Conservation (phyloP, 805 yeast genomes). For the Candida namnaoensis region DNA sequence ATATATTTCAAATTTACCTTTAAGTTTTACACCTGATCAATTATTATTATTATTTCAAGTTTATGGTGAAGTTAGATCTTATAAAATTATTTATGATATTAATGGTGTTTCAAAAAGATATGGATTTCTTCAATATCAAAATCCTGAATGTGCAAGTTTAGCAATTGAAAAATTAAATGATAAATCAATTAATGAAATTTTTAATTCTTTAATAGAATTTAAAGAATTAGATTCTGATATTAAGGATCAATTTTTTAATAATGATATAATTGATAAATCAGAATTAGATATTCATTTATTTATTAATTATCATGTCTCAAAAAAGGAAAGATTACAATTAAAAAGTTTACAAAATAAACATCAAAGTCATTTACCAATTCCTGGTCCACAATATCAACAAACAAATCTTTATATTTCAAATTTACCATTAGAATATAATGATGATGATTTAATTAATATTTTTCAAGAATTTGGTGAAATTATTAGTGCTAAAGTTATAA, state of each 20-base stretch:
- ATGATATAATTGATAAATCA: not conserved
- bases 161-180: slow-evolving; percentile 51
- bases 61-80: slow-evolving; percentile 31
- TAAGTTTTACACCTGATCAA: slow-evolving; percentile 5
- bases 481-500: slow-evolving; percentile 43
- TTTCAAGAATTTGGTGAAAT: slow-evolving; percentile 41
- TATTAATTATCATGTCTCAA: slow-evolving; percentile 54
- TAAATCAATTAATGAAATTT: slow-evolving; percentile 21
- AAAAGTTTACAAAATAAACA: not conserved
- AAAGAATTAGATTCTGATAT: not conserved
- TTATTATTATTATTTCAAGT: not conserved
- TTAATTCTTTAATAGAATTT: slow-evolving; percentile 1
- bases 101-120: slow-evolving; percentile 38
- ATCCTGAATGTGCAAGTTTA: slow-evolving; percentile 42
- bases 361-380: slow-evolving; percentile 23
- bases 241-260: not conserved
- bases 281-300: slow-evolving; percentile 15
- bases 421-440: slow-evolving; percentile 41
- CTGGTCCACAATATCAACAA: slow-evolving; percentile 46
- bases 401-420: slow-evolving; percentile 64
- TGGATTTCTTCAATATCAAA: slow-evolving; percentile 59
- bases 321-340: slow-evolving; percentile 36
- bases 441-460: slow-evolving; percentile 33
- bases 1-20: slow-evolving; percentile 39
- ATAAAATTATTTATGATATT: slow-evolving; percentile 38